Conservation (phyloP, 768 basidiomycete species). For the Calocera viscosa region DNA sequence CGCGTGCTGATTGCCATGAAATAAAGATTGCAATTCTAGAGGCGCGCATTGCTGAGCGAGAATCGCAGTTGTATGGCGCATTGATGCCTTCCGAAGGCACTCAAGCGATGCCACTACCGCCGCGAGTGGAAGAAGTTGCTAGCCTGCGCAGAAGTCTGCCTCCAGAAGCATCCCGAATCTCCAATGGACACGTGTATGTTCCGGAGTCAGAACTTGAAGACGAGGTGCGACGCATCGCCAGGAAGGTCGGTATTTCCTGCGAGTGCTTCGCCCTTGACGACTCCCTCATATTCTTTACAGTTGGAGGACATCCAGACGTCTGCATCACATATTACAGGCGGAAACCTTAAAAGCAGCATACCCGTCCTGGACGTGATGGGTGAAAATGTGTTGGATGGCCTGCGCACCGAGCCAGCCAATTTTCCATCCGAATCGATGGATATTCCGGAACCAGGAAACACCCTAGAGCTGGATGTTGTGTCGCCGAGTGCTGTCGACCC, state of each 20-base stretch:
- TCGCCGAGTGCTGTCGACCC: neutral
- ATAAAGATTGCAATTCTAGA: neutral
- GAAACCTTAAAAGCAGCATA: neutral
- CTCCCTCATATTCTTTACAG: neutral
- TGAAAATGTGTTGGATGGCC: neutral
- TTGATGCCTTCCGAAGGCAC: neutral
- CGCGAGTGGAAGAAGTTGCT: neutral
- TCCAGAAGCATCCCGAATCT: neutral
- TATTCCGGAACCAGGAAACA: neutral
- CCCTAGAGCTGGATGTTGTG: neutral
- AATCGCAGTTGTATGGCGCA: neutral
- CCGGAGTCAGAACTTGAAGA: neutral
- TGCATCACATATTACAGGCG: neutral
- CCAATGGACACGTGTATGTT: neutral
- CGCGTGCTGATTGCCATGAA: neutral
- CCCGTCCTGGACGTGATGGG: neutral
- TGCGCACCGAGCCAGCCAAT: neutral
- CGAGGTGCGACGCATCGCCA: neutral
- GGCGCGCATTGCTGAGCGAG: neutral
- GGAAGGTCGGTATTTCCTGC: neutral
- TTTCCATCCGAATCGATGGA: neutral
- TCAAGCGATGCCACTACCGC: neutral
- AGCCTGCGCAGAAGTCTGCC: neutral
- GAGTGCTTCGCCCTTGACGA: too few species aligned
- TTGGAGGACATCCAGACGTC: neutral